Base-by-base conservation (phyloP, 2,329 filamentous ascomycete species). In the Trichoderma sp. region DNA sequence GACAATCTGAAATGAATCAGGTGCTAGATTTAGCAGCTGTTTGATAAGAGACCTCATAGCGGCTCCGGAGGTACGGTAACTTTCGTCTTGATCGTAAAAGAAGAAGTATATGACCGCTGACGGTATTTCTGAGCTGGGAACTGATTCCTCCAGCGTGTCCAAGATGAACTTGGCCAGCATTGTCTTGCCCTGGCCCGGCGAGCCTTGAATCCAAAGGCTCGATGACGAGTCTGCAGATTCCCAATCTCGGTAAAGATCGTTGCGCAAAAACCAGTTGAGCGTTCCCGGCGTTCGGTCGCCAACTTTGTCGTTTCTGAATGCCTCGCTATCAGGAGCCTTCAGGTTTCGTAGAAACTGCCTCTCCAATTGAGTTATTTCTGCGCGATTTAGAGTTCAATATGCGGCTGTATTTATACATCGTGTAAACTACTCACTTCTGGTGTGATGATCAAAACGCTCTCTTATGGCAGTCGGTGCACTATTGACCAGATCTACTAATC, bases 11-110 rank as follows among this genome's bases (percentile, higher is more conserved):
- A 49, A 61, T 24, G 28, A 39, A 32, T 32, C 43, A 24, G n/a
- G 26, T 4, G 5, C 5, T 11, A 43, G 39, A 10, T 24, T n/a
- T 3, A 66, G 34, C 6, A 66, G 2, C 7, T 66, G 63, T 4
- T 46, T 58, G 3, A 66, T 58, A 5, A 66, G 24, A 10, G 63
- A 56, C 13, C 63, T 66, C 13, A 66, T 3, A 16, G 34, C 51
- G n/a, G 34, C 34, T 8, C 52, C 8, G 2, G 43, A 24, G 24
- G 51, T 66, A 3, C 24, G 34, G 24, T 34, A 46, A 11, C 5
- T 66, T 4, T 66, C 54, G 4, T 66, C 63, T 10, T 66, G 63
- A 18, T 51, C 26, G 49, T 66, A 51, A 43, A 66, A 66, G 14
- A 66, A 66, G 34, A 66, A 66, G n/a, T 66, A 56, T 1, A 66